phyloP scores from a whole-genome alignment of 192 early-diverging fungal genomes.

The Coemansia sp. region DNA sequence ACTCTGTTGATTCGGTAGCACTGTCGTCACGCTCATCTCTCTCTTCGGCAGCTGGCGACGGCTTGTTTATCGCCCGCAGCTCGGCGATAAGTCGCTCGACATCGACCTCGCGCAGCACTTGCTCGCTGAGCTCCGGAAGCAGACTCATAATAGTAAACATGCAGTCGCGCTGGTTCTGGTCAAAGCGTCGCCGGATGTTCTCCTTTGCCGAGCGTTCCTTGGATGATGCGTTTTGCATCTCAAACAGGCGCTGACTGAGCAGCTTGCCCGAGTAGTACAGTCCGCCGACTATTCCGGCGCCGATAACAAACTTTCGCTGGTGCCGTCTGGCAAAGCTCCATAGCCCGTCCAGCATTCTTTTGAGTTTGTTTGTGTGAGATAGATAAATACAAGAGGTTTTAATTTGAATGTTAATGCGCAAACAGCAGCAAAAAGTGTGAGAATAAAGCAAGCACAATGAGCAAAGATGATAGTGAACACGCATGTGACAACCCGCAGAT shows the following conservation, averaged over 20 bases:
- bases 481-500: slow-evolving; percentile 3
- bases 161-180: slow-evolving; percentile 94
- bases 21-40: too few relatives aligned
- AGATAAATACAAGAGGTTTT: background rate
- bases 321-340: slow-evolving; percentile 68
- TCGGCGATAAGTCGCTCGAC: slow-evolving; percentile 67
- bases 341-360: slow-evolving; percentile 50
- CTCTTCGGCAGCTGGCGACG: background rate
- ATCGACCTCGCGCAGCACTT: slow-evolving; percentile 73
- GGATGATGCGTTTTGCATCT: slow-evolving; percentile 67
- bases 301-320: slow-evolving; percentile 63
- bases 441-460: background rate
- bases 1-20: background rate
- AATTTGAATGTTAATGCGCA: background rate
- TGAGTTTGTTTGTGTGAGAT: too few relatives aligned
- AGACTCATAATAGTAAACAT: slow-evolving; percentile 80
- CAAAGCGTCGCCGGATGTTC: slow-evolving; percentile 84
- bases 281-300: slow-evolving; percentile 69
- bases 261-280: slow-evolving; percentile 73
- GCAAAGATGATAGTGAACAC: background rate
- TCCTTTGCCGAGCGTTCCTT: slow-evolving; percentile 60
- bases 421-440: background rate
- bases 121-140: slow-evolving; percentile 76
- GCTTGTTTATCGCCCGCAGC: slow-evolving; percentile 46
- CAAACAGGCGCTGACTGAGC: slow-evolving; percentile 67